phyloP scores from a whole-genome alignment of 164 flowering plant species.

The Berberis vulgaris region DNA sequence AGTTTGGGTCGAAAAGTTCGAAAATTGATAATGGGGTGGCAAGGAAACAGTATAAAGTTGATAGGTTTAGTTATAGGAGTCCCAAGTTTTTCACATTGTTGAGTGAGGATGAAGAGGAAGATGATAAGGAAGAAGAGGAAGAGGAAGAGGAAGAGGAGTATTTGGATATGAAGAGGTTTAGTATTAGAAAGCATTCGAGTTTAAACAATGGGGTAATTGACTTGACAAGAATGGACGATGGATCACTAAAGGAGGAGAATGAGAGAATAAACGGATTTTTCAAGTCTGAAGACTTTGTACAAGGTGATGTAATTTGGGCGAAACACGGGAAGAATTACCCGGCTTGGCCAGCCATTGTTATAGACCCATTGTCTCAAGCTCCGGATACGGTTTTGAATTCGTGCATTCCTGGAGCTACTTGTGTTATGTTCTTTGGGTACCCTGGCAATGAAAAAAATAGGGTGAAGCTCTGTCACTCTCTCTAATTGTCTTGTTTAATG shows the following conservation, averaged over 20 bases:
- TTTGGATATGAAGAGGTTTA: slow-evolving; percentile 11
- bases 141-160: slow-evolving; percentile 18
- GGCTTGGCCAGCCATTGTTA: slow-evolving; percentile 92
- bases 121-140: slow-evolving; percentile 6
- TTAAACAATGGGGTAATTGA: slow-evolving; percentile 39
- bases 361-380: slow-evolving; percentile 81
- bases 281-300: slow-evolving; percentile 38
- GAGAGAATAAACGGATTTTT: slow-evolving; percentile 36
- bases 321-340: slow-evolving; percentile 69
- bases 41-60: slow-evolving; percentile 14
- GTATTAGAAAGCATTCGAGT: slow-evolving; percentile 31
- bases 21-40: neutral
- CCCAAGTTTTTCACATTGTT: slow-evolving; percentile 19
- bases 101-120: slow-evolving; percentile 1
- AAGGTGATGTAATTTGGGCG: slow-evolving; percentile 91
- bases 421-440: slow-evolving; percentile 95
- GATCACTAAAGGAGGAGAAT: slow-evolving; percentile 17
- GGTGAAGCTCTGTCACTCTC: slow-evolving; percentile 28
- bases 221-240: slow-evolving; percentile 23
- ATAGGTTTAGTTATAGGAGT: slow-evolving; percentile 15
- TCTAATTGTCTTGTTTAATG: slow-evolving; percentile 2
- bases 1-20: slow-evolving; percentile 19
- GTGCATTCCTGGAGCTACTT: slow-evolving; percentile 63
- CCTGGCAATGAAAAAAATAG: slow-evolving; percentile 63
- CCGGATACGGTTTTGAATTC: slow-evolving; percentile 67